Conservation (phyloP, 2,329 filamentous ascomycete genomes). For the Mariannaea elegans region DNA sequence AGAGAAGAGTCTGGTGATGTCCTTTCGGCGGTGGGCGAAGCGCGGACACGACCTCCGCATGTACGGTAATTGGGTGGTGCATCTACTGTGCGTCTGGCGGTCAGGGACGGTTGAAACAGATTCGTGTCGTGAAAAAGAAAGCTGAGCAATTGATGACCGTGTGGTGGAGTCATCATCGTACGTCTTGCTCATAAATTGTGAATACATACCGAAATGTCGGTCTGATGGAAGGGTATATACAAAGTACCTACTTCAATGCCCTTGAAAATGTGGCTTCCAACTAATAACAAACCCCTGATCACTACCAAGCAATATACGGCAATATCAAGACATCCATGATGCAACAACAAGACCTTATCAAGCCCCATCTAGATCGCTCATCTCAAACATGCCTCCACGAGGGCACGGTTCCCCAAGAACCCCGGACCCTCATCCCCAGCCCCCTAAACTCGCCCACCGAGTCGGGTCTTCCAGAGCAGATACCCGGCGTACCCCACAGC, state of each 20-base stretch:
- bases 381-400: not conserved
- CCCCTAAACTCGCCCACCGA: conserved; percentile 36
- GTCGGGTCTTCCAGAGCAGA: conserved; percentile 40
- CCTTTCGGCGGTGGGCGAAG: not conserved
- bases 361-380: conserved; percentile 14
- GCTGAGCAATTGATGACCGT: not conserved
- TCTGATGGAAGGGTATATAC: not conserved
- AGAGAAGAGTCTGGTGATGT: conserved; percentile 3
- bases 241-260: not conserved
- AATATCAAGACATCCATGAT: not conserved
- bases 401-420: conserved; percentile 14
- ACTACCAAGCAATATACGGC: not conserved
- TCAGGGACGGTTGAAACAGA: conserved; percentile 7
- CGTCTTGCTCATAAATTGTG: not conserved
- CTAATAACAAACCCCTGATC: not conserved
- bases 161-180: conserved; percentile 4
- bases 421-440: not conserved
- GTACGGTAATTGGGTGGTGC: not conserved
- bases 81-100: conserved; percentile 1
- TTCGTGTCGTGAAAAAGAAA: not conserved
- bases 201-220: not conserved
- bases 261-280: not conserved
- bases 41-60: not conserved
- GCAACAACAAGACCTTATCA: conserved; percentile 6
- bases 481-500: conserved; percentile 43